Evolutionary conservation across 495 filamentous ascomycete species (phyloP).

Genomic region (Penicillium mononematosum): DNA sequence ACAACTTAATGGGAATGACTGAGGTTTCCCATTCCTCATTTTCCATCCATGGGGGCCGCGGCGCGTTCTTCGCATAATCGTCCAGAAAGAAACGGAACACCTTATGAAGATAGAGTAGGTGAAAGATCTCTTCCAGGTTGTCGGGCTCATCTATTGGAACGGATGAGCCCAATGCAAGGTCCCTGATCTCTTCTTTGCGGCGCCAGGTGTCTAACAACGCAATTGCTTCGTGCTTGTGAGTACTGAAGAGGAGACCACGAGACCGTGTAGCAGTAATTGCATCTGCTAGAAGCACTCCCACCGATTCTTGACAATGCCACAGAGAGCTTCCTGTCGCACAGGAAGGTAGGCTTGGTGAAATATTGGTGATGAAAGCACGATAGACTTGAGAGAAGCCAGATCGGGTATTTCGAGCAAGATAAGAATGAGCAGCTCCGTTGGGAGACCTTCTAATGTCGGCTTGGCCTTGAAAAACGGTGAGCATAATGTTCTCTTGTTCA

Average conservation of each 20-base stretch:
- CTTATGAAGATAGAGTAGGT: constrained; percentile 20
- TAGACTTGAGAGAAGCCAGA: constrained; percentile 15
- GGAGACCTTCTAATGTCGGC: constrained; percentile 24
- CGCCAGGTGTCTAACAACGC: constrained; percentile 21
- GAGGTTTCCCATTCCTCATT: constrained; percentile 10
- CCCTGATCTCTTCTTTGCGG: constrained; percentile 17
- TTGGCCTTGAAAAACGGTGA: constrained; percentile 15
- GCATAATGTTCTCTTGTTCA: not conserved
- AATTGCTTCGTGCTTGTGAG: constrained; percentile 14
- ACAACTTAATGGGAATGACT: constrained; percentile 9
- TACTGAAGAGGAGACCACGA: constrained; percentile 5
- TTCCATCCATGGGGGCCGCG: constrained; percentile 16
- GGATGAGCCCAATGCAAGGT: not conserved
- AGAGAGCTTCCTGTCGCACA: constrained; percentile 16
- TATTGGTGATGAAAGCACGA: constrained; percentile 23
- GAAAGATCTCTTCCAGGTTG: constrained; percentile 9
- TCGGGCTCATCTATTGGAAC: constrained; percentile 1
- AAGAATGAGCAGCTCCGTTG: constrained; percentile 22
- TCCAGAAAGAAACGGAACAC: constrained; percentile 15
- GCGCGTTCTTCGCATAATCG: constrained; percentile 17
- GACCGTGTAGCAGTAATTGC: constrained; percentile 22
- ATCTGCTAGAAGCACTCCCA: constrained; percentile 19
- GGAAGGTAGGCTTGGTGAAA: constrained; percentile 24
- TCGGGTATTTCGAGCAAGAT: constrained; percentile 19
- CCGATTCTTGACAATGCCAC: constrained; percentile 10